A percentile compares a stretch with the other conserved stretches of the same genome.
Evolutionary conservation across 2,329 filamentous ascomycete species (phyloP).

Genomic region (Mariannaea elegans): DNA sequence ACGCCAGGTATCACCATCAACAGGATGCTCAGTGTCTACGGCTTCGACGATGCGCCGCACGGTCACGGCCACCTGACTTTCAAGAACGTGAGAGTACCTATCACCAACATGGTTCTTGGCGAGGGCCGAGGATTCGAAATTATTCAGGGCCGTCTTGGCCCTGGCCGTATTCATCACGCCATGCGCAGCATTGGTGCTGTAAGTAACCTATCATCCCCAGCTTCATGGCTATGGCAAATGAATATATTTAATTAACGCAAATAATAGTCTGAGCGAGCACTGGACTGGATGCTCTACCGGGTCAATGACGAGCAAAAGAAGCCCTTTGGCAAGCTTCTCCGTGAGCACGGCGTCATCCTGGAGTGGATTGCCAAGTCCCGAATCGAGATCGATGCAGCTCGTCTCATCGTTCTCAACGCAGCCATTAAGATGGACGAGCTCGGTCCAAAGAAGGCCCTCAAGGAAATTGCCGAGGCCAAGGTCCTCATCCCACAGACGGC

Average conservation of each 20-base stretch:
- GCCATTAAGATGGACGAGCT: slow-evolving; percentile 93
- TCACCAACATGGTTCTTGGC: slow-evolving; percentile 85
- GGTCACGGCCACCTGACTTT: slow-evolving; percentile 95
- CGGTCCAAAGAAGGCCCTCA: slow-evolving; percentile 87
- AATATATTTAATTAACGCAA: slow-evolving; percentile 12
- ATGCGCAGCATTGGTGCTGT: slow-evolving; percentile 93
- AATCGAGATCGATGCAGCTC: slow-evolving; percentile 92
- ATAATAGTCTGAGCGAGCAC: slow-evolving; percentile 77
- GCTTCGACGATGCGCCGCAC: slow-evolving; percentile 98
- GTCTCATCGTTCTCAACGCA: slow-evolving; percentile 90
- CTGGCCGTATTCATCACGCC: slow-evolving; percentile 95
- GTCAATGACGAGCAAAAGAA: slow-evolving; percentile 93
- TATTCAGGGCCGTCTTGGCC: slow-evolving; percentile 95
- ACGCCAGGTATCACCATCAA: slow-evolving; percentile 90
- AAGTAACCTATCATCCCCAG: slow-evolving; percentile 42
- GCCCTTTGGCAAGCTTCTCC: slow-evolving; percentile 87
- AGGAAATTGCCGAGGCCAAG: slow-evolving; percentile 96
- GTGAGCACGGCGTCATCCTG: slow-evolving; percentile 91
- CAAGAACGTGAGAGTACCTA: slow-evolving; percentile 87
- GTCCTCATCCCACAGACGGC: slow-evolving; percentile 85
- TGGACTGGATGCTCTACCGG: slow-evolving; percentile 94
- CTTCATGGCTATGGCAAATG: neutral
- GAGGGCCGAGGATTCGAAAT: slow-evolving; percentile 97
- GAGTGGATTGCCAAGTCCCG: slow-evolving; percentile 94
- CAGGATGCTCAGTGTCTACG: slow-evolving; percentile 93